Evolutionary conservation across 2,329 filamentous ascomycete species (phyloP).

Genomic region (Karstenula rhodostoma): DNA sequence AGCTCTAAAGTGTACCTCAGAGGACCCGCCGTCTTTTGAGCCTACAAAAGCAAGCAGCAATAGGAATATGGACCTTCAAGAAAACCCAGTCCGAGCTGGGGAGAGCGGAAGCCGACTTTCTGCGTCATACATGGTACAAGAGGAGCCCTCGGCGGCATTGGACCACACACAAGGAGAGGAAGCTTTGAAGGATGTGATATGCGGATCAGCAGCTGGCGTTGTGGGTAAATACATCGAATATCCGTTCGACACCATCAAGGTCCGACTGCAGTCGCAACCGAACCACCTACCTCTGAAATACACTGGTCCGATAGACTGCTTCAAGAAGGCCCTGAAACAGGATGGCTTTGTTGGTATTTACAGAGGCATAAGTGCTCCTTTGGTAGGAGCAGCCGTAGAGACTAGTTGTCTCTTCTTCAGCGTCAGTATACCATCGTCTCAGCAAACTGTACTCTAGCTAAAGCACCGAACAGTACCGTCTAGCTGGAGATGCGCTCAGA

Average conservation of each 20-base stretch:
- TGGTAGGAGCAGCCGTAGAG: constrained; percentile 90
- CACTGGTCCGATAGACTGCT: constrained; percentile 89
- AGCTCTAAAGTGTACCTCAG: constrained; percentile 33
- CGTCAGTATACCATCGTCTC: constrained; percentile 44
- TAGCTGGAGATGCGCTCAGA: constrained; percentile 67
- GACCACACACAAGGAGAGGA: constrained; percentile 62
- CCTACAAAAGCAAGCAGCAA: constrained; percentile 14
- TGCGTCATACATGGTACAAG: constrained; percentile 29
- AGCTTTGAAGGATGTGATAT: constrained; percentile 84
- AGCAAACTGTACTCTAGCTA: constrained; percentile 21
- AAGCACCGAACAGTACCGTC: constrained; percentile 51
- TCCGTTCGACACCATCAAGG: constrained; percentile 98
- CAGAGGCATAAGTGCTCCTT: constrained; percentile 88
- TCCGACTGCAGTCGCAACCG: constrained; percentile 94
- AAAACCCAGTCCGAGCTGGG: constrained; percentile 42
- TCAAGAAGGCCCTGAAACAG: constrained; percentile 80
- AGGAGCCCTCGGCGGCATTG: constrained; percentile 22
- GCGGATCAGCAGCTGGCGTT: constrained; percentile 89
- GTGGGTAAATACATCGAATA: constrained; percentile 97
- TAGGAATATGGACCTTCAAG: constrained; percentile 41
- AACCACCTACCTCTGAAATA: constrained; percentile 83
- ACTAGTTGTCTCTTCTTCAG: constrained; percentile 94
- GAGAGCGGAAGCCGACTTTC: constrained; percentile 37
- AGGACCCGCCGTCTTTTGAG: constrained; percentile 16
- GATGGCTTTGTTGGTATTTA: constrained; percentile 88